Evolutionary conservation across 2,329 filamentous ascomycete genomes (phyloP).

Genomic region (Penicillium sp.): DNA sequence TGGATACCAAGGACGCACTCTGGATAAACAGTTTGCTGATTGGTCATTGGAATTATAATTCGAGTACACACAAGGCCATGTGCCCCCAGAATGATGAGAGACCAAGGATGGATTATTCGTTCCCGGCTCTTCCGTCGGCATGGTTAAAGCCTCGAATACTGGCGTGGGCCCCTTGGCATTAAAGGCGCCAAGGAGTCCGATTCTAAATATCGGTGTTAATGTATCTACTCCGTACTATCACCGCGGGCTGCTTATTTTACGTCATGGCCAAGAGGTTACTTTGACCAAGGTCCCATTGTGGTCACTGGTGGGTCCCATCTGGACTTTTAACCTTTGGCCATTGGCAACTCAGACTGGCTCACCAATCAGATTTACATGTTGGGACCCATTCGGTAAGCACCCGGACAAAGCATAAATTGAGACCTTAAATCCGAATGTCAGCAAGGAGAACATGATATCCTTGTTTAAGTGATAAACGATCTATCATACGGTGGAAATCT

Average conservation of each 20-base stretch:
- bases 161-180: no score
- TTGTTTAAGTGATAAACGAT: not conserved
- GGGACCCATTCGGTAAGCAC: not conserved
- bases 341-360: not conserved
- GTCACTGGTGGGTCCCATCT: not conserved
- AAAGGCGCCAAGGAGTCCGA: not conserved
- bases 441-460: not conserved
- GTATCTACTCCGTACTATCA: not conserved
- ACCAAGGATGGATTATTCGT: not conserved
- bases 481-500: not conserved
- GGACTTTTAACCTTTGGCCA: not conserved
- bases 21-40: not conserved
- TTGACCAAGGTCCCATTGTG: not conserved
- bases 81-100: not conserved
- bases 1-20: not conserved
- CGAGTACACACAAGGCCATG: not conserved
- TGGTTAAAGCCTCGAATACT: not conserved
- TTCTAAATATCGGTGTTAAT: not conserved
- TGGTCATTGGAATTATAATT: not conserved
- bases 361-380: not conserved
- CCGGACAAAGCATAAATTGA: not conserved
- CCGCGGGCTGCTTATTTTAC: slow-evolving; percentile 2
- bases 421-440: not conserved
- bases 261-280: slow-evolving; percentile 3
- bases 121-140: not conserved